These are phyloP conservation scores for Rhizoclosmatium sp. DNA, from an alignment of 192 early-diverging fungal species.

Conservation along the genomic window DNA sequence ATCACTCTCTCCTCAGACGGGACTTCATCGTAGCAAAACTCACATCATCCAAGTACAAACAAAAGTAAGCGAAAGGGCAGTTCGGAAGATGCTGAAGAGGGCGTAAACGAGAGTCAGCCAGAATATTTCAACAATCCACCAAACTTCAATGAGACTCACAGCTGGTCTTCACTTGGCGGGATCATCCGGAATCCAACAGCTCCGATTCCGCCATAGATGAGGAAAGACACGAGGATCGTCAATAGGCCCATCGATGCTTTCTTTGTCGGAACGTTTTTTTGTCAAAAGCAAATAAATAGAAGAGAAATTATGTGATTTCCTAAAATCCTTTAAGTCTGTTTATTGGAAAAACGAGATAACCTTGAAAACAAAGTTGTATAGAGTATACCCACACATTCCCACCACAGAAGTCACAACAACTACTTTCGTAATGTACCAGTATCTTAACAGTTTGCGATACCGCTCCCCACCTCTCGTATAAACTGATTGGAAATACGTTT, in stretches of 20 bases:
- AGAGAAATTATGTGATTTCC: too few relatives aligned
- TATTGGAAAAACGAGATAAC: too few relatives aligned
- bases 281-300: too few relatives aligned
- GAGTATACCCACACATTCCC: too few relatives aligned
- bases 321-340: too few relatives aligned
- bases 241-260: slow-evolving; percentile 5
- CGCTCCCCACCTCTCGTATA: too few relatives aligned
- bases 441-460: too few relatives aligned
- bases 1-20: background rate
- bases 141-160: slow-evolving; percentile 1
- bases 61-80: slow-evolving; percentile 21
- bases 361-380: too few relatives aligned
- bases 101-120: background rate
- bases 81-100: slow-evolving; percentile 9
- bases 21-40: background rate
- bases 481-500: too few relatives aligned
- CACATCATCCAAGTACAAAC: slow-evolving; percentile 27
- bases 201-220: slow-evolving; percentile 25
- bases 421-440: too few relatives aligned
- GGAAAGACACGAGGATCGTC: slow-evolving; percentile 27
- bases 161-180: slow-evolving; percentile 16
- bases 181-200: slow-evolving; percentile 5
- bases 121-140: background rate
- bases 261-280: background rate
- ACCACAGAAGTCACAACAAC: too few relatives aligned